phyloP scores from a whole-genome alignment of 495 filamentous ascomycete genomes.

The Lophiotrema nucula region DNA sequence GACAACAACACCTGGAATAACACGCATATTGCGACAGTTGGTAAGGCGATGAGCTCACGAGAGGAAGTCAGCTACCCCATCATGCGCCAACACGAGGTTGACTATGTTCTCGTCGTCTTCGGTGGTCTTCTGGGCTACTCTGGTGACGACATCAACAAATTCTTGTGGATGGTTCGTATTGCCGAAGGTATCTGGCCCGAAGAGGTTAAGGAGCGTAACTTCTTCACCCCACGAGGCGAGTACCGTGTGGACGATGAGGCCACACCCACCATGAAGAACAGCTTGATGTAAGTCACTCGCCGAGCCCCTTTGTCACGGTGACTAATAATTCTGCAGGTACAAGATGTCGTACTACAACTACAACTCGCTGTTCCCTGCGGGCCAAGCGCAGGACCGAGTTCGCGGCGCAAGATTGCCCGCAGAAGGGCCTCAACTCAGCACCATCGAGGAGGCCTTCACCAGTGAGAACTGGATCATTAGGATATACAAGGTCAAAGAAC shows the following conservation, averaged over 20 bases:
- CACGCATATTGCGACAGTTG: conserved; percentile 98
- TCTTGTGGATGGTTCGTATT: conserved; percentile 99
- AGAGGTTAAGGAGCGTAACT: conserved; percentile 95
- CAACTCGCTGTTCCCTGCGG: conserved; percentile 83
- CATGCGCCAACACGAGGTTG: conserved; percentile 95
- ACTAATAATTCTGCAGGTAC: conserved; percentile 68
- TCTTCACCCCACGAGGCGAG: conserved; percentile 92
- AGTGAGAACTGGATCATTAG: conserved; percentile 99
- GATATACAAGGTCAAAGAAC: conserved; percentile 99
- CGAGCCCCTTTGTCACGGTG: conserved; percentile 11
- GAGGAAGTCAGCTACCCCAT: conserved; percentile 99
- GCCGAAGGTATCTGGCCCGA: conserved; percentile 99
- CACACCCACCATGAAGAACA: conserved; percentile 98
- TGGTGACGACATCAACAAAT: conserved; percentile 99
- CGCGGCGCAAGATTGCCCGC: conserved; percentile 78
- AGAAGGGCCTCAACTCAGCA: conserved; percentile 80
- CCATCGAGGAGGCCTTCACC: conserved; percentile 94
- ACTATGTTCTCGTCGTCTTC: conserved; percentile 97
- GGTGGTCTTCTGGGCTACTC: conserved; percentile 96
- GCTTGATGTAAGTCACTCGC: conserved; percentile 75
- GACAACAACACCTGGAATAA: conserved; percentile 99
- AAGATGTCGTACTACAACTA: conserved; percentile 99
- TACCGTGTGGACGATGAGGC: conserved; percentile 92
- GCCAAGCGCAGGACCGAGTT: conserved; percentile 90
- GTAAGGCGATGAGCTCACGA: conserved; percentile 96